Evolutionary conservation across 73 alveolate species (phyloP), one percentile per base, ranked within the genome.

Genomic region (Tetrahymena thermophila): DNA sequence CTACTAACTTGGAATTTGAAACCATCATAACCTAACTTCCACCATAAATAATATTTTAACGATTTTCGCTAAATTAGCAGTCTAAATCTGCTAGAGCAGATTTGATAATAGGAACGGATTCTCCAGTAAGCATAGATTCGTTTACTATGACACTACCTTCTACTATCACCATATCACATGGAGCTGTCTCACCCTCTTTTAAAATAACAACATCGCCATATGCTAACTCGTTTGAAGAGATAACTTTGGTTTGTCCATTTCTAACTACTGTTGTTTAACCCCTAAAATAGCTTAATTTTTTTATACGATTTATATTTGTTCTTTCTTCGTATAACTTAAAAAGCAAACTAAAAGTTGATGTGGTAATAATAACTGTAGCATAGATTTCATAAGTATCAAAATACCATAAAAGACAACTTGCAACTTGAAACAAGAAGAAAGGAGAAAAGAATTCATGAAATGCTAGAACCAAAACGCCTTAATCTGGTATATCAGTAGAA

Each of bases 71-170:
- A 94, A 96, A 96, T 0, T 98, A 98, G 9, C n/a, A 15, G 35
- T 95, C 42, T 50, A 34, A 34, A 37, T 89, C 42, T 16, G 71
- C 94, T 21, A 98, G 96, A 85, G 98, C 94, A 56, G 97, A 95
- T 96, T 98, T 98, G 85, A 96, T 97, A 14, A 98, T 98, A 31
- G 99, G 99, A 21, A 98, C 96, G 35, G 98, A 95, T 94, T 98
- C 99, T 28, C 99, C 99, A 15, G 99, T 98, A 25, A 98, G 98
- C 98, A 98, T 97, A 38, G 99, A 97, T 94, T 98, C 99, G 95
- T 98, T 98, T 85, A 98, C 98, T 35, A 98, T 96, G 34, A 97
- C 96, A 55, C 98, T 97, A 23, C 99, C 99, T 43, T 98, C 94
- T 40, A 98, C 56, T 17, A 98, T 93, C 38, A 98, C 96, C 34